A percentile compares a stretch with the other conserved stretches of the same genome.
Evolutionary conservation across 2,329 filamentous ascomycete genomes (phyloP).

Genomic region (Venturia oleaginea): DNA sequence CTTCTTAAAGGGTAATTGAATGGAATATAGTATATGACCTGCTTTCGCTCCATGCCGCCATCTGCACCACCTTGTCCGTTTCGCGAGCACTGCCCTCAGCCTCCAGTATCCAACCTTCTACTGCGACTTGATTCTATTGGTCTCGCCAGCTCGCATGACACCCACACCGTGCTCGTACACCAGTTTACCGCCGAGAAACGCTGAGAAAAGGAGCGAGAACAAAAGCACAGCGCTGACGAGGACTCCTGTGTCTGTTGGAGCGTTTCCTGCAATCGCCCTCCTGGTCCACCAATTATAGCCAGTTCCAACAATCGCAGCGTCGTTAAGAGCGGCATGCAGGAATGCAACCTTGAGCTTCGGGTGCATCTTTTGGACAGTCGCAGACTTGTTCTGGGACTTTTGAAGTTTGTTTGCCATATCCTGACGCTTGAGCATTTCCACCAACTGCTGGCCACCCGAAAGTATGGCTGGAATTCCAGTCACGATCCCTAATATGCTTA

Average conservation of each 20-base stretch:
- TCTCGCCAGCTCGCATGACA: slow-evolving; percentile 19
- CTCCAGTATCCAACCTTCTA: background rate
- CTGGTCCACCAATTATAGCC: slow-evolving; percentile 37
- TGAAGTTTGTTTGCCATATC: slow-evolving; percentile 28
- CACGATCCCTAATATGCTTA: slow-evolving; percentile 32
- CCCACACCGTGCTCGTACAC: slow-evolving; percentile 40
- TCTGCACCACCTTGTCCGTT: background rate
- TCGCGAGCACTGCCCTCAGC: background rate
- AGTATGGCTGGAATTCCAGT: slow-evolving; percentile 25
- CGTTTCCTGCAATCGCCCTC: slow-evolving; percentile 25
- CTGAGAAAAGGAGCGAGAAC: slow-evolving; percentile 29
- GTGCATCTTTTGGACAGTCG: slow-evolving; percentile 27
- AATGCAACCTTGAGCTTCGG: slow-evolving; percentile 34
- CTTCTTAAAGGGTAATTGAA: background rate
- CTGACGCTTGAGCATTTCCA: slow-evolving; percentile 34
- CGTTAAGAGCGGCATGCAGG: slow-evolving; percentile 35
- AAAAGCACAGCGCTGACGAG: slow-evolving; percentile 28
- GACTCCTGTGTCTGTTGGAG: slow-evolving; percentile 29
- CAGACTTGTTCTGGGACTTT: slow-evolving; percentile 13
- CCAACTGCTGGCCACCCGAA: slow-evolving; percentile 29
- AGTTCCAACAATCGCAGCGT: slow-evolving; percentile 30
- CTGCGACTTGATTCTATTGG: background rate
- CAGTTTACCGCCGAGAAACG: slow-evolving; percentile 35
- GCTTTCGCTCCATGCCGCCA: background rate
- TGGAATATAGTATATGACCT: background rate